Evolutionary conservation across 139 green algal genomes (phyloP), one percentile per base, ranked within the genome.

Genomic region (Volvox reticuliferus): DNA sequence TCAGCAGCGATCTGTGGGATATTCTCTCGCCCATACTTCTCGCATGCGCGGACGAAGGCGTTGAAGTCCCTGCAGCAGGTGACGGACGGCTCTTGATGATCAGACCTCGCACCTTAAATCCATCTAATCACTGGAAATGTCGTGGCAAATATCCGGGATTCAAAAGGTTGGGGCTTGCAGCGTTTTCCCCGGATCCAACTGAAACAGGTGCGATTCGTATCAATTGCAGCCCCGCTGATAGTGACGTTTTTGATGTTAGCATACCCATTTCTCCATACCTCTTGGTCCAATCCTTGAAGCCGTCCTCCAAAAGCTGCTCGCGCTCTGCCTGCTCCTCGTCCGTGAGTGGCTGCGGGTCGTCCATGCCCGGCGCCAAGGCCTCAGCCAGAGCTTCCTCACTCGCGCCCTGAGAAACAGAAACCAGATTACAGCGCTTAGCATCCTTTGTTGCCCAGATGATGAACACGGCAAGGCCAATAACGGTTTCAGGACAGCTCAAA

Each of bases 211-310:
- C 9, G 44, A 14, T 55, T 9, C 44, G 9, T 55, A 55, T 9
- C 44, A 55, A 14, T 55, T 9, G 44, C 9, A 55, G 9, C 44
- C 44, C 44, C 44, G 5, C 44, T 55, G 44, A 55, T 14, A 55
- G 44, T 55, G 44, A 55, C 9, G 44, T 9, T 14, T 55, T 9
- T 55, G 9, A 55, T 55, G 44, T 55, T 55, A 55, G 44, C 44
- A 55, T 55, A 55, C 44, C 44, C 44, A 55, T 55, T 55, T n/a
- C n/a, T n/a, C n/a, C n/a, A 55, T 55, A 93, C 91, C 90, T 82
- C 80, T 91, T 91, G 91, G 89, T 99, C 98, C 98, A 99, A 82
- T 97, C 96, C 88, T 84, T 95, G 95, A 99, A 99, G 55, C 97
- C 98, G 79, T 95, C 77, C 75, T 93, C 69, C 89, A 98, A 92